Percentiles rank a stretch among this genome's conserved stretches.
Conservation (phyloP, 345 rosid species). For the Euphorbia tirucalli region DNA sequence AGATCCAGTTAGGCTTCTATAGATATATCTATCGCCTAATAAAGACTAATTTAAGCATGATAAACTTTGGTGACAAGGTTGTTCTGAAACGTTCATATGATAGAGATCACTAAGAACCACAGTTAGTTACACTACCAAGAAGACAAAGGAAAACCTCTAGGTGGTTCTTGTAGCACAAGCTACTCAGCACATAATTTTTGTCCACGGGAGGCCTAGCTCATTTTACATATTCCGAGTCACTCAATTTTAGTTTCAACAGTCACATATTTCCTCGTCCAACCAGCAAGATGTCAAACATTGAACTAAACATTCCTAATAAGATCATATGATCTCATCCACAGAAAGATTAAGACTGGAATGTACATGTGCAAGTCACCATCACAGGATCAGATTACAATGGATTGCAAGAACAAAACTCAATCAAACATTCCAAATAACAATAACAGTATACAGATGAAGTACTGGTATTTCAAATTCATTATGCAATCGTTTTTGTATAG, state of each 20-base stretch:
- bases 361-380: neutral
- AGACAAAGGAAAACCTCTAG: neutral
- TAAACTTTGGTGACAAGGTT: neutral
- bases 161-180: neutral
- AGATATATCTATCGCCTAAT: neutral
- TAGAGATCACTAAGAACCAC: neutral
- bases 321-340: neutral
- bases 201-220: neutral
- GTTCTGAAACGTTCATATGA: neutral
- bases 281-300: neutral
- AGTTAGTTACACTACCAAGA: neutral
- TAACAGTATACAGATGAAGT: neutral
- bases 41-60: neutral
- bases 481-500: constrained; percentile 1
- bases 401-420: neutral
- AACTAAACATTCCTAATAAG: neutral
- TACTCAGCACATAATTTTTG: neutral
- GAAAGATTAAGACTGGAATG: neutral
- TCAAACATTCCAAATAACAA: neutral
- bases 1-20: neutral
- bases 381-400: neutral
- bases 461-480: neutral
- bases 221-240: neutral
- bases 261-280: neutral
- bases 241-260: neutral